phyloP scores from a whole-genome alignment of 2,329 filamentous ascomycete genomes.

The Mycosphaerella sp. region DNA sequence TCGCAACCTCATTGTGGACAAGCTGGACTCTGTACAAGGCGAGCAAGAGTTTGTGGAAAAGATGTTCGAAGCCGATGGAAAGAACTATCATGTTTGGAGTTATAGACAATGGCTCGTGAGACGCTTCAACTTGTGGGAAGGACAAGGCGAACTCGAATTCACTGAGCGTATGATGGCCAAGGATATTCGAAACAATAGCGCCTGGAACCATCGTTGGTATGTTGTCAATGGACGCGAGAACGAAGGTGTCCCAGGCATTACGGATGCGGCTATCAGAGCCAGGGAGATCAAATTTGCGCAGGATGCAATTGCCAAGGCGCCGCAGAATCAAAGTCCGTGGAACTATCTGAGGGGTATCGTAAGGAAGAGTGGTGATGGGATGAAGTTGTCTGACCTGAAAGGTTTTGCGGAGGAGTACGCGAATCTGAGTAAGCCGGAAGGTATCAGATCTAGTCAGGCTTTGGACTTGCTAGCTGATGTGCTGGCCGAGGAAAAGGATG shows the following conservation, averaged over 20 bases:
- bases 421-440: conserved; percentile 42
- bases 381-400: conserved; percentile 46
- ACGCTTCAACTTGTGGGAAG: conserved; percentile 50
- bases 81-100: conserved; percentile 99
- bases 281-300: conserved; percentile 66
- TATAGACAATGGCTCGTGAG: conserved; percentile 78
- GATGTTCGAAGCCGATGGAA: conserved; percentile 81
- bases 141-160: conserved; percentile 56
- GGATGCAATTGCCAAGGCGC: conserved; percentile 67
- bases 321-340: conserved; percentile 93
- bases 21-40: conserved; percentile 33
- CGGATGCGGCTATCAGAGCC: conserved; percentile 54
- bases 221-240: conserved; percentile 63
- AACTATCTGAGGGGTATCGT: conserved; percentile 79
- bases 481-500: conserved; percentile 47
- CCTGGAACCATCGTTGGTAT: conserved; percentile 96
- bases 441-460: conserved; percentile 55
- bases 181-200: conserved; percentile 92
- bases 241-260: conserved; percentile 35
- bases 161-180: conserved; percentile 66
- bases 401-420: conserved; percentile 52
- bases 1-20: conserved; percentile 52
- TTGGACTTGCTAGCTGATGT: conserved; percentile 68
- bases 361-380: conserved; percentile 51
- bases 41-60: conserved; percentile 70